Evolutionary conservation across 768 basidiomycete species (phyloP).

Genomic region (Russula abietina): DNA sequence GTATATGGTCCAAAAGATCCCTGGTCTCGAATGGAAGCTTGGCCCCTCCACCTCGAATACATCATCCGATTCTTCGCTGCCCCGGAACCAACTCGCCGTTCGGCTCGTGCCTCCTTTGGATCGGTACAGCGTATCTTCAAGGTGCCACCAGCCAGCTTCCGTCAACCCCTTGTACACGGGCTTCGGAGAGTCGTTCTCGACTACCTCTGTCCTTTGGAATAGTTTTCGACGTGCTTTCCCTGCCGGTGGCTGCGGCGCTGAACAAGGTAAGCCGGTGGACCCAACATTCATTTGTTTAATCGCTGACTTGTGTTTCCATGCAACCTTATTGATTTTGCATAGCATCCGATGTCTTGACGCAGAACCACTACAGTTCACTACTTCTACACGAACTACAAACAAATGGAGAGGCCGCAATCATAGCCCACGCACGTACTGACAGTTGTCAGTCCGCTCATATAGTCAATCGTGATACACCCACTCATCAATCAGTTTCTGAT

Average conservation of each 20-base stretch:
- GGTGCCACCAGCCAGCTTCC: not conserved
- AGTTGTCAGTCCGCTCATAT: too few species aligned
- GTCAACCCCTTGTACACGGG: conserved; percentile 15
- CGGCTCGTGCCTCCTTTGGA: conserved; percentile 17
- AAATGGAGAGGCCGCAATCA: too few species aligned
- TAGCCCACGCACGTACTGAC: too few species aligned
- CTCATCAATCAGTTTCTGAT: too few species aligned
- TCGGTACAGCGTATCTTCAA: conserved; percentile 13
- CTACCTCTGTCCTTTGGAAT: conserved; percentile 3
- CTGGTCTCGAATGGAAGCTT: too few species aligned
- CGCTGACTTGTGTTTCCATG: not conserved
- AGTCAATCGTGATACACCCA: too few species aligned
- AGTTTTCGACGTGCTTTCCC: not conserved
- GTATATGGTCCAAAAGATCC: too few species aligned
- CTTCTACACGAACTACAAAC: too few species aligned
- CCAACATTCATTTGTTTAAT: not conserved
- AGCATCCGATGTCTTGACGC: conserved; percentile 33
- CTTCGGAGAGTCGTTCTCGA: conserved; percentile 16
- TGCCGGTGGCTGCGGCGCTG: too few species aligned
- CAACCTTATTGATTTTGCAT: not conserved
- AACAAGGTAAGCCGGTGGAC: conserved; percentile 36
- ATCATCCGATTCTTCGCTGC: too few species aligned
- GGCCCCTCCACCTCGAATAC: not conserved
- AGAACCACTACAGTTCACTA: too few species aligned
- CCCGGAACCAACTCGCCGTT: conserved; percentile 1